phyloP scores from a whole-genome alignment of 225 moss, liverwort and hornwort species.

The Neckera pumila region DNA sequence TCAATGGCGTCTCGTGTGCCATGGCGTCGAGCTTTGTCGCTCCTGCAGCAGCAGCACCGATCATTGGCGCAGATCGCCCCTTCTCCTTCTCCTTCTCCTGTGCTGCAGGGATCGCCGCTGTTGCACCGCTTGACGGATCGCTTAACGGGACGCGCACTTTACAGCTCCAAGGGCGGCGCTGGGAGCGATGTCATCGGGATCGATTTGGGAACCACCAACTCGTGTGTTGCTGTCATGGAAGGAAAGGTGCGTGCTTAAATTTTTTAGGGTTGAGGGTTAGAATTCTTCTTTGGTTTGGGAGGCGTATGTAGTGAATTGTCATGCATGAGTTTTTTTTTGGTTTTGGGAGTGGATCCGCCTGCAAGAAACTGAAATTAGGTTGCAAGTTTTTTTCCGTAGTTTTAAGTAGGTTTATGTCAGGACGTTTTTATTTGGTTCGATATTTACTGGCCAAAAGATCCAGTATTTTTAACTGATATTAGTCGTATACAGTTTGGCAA shows the following conservation, averaged over 20 bases:
- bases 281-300: background rate
- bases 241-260: slow-evolving; percentile 18
- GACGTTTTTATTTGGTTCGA: background rate
- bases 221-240: slow-evolving; percentile 48
- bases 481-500: background rate
- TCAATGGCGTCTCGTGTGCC: slow-evolving; percentile 27
- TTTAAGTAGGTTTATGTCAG: background rate
- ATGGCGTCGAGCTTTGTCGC: slow-evolving; percentile 26
- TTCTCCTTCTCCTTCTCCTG: background rate
- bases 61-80: background rate
- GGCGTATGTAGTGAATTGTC: background rate
- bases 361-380: background rate
- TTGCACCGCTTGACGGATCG: slow-evolving; percentile 20
- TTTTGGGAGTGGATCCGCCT: background rate
- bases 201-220: slow-evolving; percentile 55
- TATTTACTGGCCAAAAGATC: background rate
- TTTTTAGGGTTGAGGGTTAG: background rate
- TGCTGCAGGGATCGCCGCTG: slow-evolving; percentile 11
- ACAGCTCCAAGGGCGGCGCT: slow-evolving; percentile 44
- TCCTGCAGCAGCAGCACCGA: slow-evolving; percentile 18
- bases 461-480: background rate
- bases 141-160: slow-evolving; percentile 7
- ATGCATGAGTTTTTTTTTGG: background rate
- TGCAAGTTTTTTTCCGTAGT: no score
- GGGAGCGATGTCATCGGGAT: slow-evolving; percentile 53